phyloP scores from a whole-genome alignment of 2,329 filamentous ascomycete species.

The Colletotrichum falcatum region DNA sequence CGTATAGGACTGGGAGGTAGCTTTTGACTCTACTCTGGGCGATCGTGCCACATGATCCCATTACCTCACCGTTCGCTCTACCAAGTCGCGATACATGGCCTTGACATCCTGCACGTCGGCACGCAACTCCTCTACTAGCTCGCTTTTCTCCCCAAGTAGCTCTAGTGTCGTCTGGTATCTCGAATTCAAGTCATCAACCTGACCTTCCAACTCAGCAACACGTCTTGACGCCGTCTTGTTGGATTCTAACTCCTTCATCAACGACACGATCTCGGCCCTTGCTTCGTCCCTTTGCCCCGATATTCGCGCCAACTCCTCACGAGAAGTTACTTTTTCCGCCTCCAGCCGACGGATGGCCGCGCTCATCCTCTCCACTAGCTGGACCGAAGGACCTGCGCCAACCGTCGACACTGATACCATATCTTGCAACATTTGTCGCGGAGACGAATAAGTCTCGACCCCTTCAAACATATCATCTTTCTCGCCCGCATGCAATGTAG shows the following conservation, averaged over 20 bases:
- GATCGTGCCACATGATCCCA: background rate
- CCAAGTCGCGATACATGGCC: slow-evolving; percentile 93
- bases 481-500: slow-evolving; percentile 59
- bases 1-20: background rate
- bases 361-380: slow-evolving; percentile 96
- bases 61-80: slow-evolving; percentile 83
- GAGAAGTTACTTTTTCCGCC: slow-evolving; percentile 87
- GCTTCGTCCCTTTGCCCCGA: slow-evolving; percentile 91
- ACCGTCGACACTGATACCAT: slow-evolving; percentile 91
- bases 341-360: slow-evolving; percentile 91
- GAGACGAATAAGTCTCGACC: slow-evolving; percentile 68
- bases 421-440: slow-evolving; percentile 80
- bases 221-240: slow-evolving; percentile 71
- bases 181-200: slow-evolving; percentile 76
- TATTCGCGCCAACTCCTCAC: slow-evolving; percentile 86
- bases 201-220: slow-evolving; percentile 73
- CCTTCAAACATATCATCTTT: slow-evolving; percentile 63
- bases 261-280: slow-evolving; percentile 85
- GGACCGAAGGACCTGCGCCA: slow-evolving; percentile 90
- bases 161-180: slow-evolving; percentile 93
- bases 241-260: slow-evolving; percentile 88
- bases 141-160: slow-evolving; percentile 96
- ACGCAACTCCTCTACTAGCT: slow-evolving; percentile 89
- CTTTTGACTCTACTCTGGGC: background rate
- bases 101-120: slow-evolving; percentile 94